Conservation (phyloP, 2,329 filamentous ascomycete genomes). For the Talaromyces amestolkiae region DNA sequence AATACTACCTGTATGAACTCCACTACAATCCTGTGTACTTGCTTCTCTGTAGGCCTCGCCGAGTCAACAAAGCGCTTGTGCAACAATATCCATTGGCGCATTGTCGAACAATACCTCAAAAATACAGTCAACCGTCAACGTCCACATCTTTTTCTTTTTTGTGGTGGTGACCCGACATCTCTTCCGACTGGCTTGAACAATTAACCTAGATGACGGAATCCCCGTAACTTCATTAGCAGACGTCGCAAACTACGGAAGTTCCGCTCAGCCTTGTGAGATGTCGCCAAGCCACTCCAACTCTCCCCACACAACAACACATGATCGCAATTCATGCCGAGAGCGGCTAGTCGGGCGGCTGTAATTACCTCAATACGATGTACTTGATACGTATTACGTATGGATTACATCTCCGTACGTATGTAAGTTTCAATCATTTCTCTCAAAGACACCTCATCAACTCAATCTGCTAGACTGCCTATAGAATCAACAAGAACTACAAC, state of each 20-base stretch:
- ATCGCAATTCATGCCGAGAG: not conserved
- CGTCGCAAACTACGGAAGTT: not conserved
- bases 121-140: not conserved
- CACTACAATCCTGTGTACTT: not conserved
- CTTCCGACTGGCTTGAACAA: slow-evolving; percentile 1
- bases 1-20: not conserved
- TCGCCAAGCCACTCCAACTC: slow-evolving; percentile 1
- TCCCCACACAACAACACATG: slow-evolving; percentile 6
- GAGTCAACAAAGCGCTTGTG: slow-evolving; percentile 9
- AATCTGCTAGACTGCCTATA: not conserved
- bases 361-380: not conserved
- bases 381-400: not conserved
- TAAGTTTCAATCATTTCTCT: not conserved
- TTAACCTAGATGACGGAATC: not conserved
- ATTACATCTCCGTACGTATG: not conserved
- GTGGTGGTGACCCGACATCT: slow-evolving; percentile 6
- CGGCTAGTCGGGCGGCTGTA: not conserved
- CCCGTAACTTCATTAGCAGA: not conserved
- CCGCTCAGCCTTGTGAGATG: slow-evolving; percentile 9
- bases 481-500: not conserved
- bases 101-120: not conserved
- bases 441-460: not conserved
- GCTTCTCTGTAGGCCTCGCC: not conserved
- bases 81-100: slow-evolving; percentile 4
- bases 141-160: not conserved